Conservation (phyloP, 139 green algal genomes). For the Tetratostichococcus sp. region DNA sequence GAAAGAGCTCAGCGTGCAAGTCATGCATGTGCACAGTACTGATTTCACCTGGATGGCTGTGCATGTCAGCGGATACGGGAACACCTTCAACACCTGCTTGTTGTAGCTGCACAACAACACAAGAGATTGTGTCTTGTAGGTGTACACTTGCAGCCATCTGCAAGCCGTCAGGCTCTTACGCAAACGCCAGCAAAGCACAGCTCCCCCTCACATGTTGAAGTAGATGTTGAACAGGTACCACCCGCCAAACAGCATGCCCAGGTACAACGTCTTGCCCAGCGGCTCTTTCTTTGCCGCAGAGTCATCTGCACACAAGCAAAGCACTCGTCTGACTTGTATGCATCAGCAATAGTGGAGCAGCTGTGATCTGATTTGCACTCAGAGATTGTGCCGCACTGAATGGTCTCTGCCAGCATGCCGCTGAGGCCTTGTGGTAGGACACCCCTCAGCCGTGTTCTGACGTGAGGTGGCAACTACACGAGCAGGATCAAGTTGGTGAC, state of each 20-base stretch:
- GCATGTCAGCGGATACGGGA: conserved; percentile 81
- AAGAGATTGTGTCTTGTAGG: too few relatives aligned
- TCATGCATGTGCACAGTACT: too few relatives aligned
- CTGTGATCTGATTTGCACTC: too few relatives aligned
- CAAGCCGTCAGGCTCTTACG: neutral
- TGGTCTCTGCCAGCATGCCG: neutral
- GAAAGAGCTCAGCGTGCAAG: too few relatives aligned
- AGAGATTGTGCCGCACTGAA: too few relatives aligned
- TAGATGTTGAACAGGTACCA: conserved; percentile 98
- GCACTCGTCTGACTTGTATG: too few relatives aligned
- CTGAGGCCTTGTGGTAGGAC: too few relatives aligned
- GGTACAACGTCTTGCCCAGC: conserved; percentile 25
- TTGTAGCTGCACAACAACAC: conserved; percentile 65
- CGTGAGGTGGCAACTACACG: too few relatives aligned
- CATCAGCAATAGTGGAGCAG: too few relatives aligned
- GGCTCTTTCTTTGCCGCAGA: neutral
- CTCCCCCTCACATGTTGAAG: conserved; percentile 92
- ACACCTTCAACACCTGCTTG: conserved; percentile 86
- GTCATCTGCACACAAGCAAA: neutral
- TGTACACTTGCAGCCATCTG: too few relatives aligned
- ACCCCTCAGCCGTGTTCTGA: too few relatives aligned
- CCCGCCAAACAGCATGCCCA: conserved; percentile 79
- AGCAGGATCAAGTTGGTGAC: too few relatives aligned
- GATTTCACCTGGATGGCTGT: conserved; percentile 79
- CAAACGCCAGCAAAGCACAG: conserved; percentile 29